These are phyloP conservation scores for Colletotrichum gloeosporioides DNA, from an alignment of 2,329 filamentous ascomycete species.

Conservation along the genomic window DNA sequence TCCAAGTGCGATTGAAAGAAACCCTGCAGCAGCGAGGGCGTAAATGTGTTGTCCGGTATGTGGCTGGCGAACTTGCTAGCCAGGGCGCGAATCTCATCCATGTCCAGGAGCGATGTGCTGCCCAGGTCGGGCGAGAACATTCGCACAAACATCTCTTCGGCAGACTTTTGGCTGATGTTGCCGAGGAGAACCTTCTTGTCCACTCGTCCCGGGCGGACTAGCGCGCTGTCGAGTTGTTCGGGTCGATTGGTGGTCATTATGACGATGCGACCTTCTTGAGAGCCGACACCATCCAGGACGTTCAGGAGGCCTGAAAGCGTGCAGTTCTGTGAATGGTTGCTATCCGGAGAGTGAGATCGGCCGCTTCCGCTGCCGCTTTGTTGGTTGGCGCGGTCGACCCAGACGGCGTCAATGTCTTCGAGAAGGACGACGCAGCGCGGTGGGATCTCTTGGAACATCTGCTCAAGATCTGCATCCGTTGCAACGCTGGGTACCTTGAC, in stretches of 20 bases:
- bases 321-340: conserved; percentile 27
- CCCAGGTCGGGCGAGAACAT: conserved; percentile 46
- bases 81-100: conserved; percentile 46
- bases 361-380: conserved; percentile 20
- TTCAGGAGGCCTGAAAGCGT: conserved; percentile 73
- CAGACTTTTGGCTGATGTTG: conserved; percentile 47
- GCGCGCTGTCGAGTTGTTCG: conserved; percentile 67
- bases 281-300: conserved; percentile 73
- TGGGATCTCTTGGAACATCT: conserved; percentile 59
- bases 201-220: conserved; percentile 71
- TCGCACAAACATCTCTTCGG: conserved; percentile 51
- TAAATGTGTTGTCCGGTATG: conserved; percentile 52
- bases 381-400: conserved; percentile 28
- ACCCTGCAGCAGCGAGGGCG: conserved; percentile 55
- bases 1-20: conserved; percentile 50
- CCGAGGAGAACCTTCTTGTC: conserved; percentile 67
- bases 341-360: conserved; percentile 1
- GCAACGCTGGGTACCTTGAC: conserved; percentile 54
- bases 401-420: conserved; percentile 58
- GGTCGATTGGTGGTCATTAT: conserved; percentile 77
- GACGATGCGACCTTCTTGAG: conserved; percentile 72
- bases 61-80: conserved; percentile 58
- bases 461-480: conserved; percentile 53
- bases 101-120: conserved; percentile 26
- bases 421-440: conserved; percentile 58